These are phyloP conservation scores for Teratosphaeria gauchensis DNA, from an alignment of 2,329 filamentous ascomycete genomes.

Conservation along the genomic window DNA sequence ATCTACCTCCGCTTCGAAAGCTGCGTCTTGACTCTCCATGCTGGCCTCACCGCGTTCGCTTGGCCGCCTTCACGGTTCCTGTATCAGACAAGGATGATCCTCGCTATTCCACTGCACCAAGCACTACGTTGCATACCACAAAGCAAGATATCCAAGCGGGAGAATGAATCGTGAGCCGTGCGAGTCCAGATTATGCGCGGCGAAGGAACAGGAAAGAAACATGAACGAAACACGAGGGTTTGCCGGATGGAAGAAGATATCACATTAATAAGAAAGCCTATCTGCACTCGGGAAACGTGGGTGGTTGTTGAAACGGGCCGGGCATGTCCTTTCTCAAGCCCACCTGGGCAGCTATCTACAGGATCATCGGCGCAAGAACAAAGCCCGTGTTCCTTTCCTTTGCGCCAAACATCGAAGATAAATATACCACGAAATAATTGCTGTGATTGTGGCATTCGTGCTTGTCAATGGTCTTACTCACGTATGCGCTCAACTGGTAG, in stretches of 20 bases:
- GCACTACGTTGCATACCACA: neutral
- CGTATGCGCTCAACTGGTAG: neutral
- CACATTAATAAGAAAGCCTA: neutral
- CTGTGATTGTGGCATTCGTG: neutral
- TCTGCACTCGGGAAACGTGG: neutral
- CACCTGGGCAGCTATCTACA: neutral
- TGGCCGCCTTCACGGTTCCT: neutral
- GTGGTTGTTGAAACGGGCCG: neutral
- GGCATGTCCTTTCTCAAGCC: neutral
- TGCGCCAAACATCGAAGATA: neutral
- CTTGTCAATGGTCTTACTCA: neutral
- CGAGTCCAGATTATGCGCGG: neutral
- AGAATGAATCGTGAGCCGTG: neutral
- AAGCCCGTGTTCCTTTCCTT: neutral
- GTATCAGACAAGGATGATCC: neutral
- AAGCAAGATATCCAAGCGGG: neutral
- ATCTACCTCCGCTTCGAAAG: conserved; percentile 24
- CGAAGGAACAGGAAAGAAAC: neutral
- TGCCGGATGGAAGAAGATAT: neutral
- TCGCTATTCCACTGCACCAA: neutral
- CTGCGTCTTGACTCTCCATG: conserved; percentile 24
- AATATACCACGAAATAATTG: neutral
- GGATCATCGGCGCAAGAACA: neutral
- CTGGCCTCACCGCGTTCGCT: neutral
- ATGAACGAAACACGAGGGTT: neutral